Evolutionary conservation across 331 rosid species (phyloP), one percentile per base, ranked within the genome.

Genomic region (Pyrus hybrid): DNA sequence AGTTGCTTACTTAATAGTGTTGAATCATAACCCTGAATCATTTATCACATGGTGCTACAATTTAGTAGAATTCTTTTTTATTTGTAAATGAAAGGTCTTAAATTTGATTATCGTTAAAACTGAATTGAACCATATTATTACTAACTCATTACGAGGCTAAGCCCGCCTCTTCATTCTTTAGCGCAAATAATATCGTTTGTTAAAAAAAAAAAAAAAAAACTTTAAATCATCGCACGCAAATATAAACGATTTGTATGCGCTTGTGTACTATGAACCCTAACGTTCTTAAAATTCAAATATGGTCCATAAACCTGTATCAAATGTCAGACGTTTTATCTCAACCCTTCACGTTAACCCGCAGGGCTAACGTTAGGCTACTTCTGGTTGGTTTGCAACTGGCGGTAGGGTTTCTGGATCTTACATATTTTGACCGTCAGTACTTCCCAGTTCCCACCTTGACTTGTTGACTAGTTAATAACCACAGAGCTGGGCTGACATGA

Each of bases 151-250:
- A 9, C 8, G 4, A 37, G 43, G 0, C 13, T 37, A 37, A 37
- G 4, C 0, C 4, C 4, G 1, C 1, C 0, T 0, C 0, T 37
- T 9, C 13, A 37, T 37, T 37, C 0, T 0, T 37, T 37, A 37
- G 1, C 12, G 43, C 1, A 37, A 37, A 37, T 37, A 37, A 37
- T 37, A 37, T 37, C 0, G 13, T 37, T 37, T 8, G 4, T 37
- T 37, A 37, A 37, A 37, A 37, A 8, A 26, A 26, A 26, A 26
- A 26, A 26, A 33, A 37, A 35, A 35, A 2, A 35, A 35, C 43
- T 37, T 37, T 37, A 0, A 37, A 37, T 37, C 43, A 37, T 37
- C 43, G 1, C 43, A 37, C 13, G 13, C 43, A 37, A 37, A 37
- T 37, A 37, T 37, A 37, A 2, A 37, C 13, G 43, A 3, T 37